A percentile compares a stretch with the other conserved stretches of the same genome.
Evolutionary conservation across 805 yeast species (phyloP).

Genomic region (Candida ulmi): DNA sequence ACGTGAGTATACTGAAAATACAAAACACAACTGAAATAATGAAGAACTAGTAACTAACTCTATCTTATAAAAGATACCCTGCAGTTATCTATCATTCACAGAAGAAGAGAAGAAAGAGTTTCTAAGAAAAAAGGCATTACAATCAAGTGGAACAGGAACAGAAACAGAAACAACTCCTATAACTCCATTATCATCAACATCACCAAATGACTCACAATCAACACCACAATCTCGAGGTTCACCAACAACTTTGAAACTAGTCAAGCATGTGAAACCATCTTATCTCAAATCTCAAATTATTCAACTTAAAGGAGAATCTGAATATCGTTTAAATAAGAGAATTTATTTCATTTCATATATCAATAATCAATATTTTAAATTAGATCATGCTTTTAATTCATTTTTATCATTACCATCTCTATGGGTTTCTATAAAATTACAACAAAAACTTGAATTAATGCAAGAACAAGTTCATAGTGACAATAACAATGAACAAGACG

Average conservation of each 20-base stretch:
- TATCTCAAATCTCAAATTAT: constrained; percentile 9
- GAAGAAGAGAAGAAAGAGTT: constrained; percentile 16
- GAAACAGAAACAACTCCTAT: too few species aligned
- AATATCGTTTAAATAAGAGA: constrained; percentile 2
- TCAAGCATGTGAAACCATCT: constrained; percentile 8
- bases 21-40: too few species aligned
- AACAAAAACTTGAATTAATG: constrained; percentile 6
- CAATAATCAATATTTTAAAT: constrained; percentile 6
- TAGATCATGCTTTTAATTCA: constrained; percentile 4
- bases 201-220: constrained; percentile 4
- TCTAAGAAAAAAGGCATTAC: constrained; percentile 3
- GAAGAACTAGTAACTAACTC: not conserved
- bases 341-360: constrained; percentile 9
- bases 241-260: constrained; percentile 2
- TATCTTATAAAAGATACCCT: constrained; percentile 13
- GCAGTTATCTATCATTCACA: constrained; percentile 20
- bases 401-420: constrained; percentile 6
- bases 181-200: not conserved
- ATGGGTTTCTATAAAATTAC: constrained; percentile 17
- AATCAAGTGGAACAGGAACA: not conserved
- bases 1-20: constrained; percentile 6
- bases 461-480: too few species aligned
- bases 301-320: constrained; percentile 10
- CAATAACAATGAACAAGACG: too few species aligned
- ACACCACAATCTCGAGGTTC: not conserved